Base-by-base conservation (phyloP, 164 flowering plant genomes). In the Tetrastigma voinierianum region DNA sequence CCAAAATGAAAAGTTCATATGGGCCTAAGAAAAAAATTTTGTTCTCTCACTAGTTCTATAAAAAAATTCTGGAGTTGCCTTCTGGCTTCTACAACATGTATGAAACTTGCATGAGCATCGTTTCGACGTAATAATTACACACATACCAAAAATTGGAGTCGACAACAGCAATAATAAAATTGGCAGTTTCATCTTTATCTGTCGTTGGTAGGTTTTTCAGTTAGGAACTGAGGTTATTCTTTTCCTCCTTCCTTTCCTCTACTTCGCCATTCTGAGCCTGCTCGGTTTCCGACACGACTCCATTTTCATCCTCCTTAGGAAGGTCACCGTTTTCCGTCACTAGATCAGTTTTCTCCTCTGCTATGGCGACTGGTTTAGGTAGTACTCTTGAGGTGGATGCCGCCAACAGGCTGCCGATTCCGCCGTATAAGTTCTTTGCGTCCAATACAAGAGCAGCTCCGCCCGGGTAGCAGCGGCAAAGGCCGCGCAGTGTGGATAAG, bases 381-480 rank as follows among this genome's bases (percentile, higher is more conserved):
- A 80, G 75, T 53, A 77, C 83, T 77, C 80, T 85, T 0, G 77
- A 67, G 9, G 85, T 51, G 63, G 94, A 76, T 24, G 77, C 72
- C 25, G 96, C 71, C 66, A 92, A 68, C 52, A 92, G 72, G 20
- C 88, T 85, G 51, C 66, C 66, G 62, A 95, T 60, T 43, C 96
- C 97, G 59, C 86, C 92, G 62, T 83, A 88, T 55, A 83, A 71
- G 70, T 64, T 77, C 78, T 88, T 93, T 19, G 87, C 89, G 23
- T 89, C 95, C 56, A 77, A 74, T 67, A 95, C 78, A 62, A 88
- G 75, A 61, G 85, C 59, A 69, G 84, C 82, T 43, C 96, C 94
- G 20, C 95, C 90, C 10, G 92, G 90, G 81, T 86, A 95, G 71
- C 98, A 95, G 5, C 99, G 95, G 10, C 93, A 98, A 77, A 90